Conservation (phyloP, 2,329 filamentous ascomycete species). For the Ophiocordyceps australis region DNA sequence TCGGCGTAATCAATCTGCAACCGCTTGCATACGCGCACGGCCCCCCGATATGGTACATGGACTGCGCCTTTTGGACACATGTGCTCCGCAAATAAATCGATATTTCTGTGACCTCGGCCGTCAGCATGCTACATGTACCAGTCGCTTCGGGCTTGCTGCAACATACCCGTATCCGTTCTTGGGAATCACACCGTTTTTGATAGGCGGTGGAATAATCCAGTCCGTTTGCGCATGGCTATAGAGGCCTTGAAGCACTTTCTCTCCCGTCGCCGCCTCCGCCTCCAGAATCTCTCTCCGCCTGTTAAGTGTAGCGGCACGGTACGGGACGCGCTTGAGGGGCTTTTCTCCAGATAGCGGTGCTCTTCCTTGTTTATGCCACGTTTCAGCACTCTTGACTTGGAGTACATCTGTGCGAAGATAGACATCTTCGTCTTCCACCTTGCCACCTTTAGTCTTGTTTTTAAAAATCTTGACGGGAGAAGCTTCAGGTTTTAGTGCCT, state of each 20-base stretch:
- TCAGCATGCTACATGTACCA: slow-evolving; percentile 5
- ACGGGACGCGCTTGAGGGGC: slow-evolving; percentile 74
- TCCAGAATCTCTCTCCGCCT: slow-evolving; percentile 81
- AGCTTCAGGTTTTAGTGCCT: slow-evolving; percentile 57
- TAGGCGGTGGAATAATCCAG: slow-evolving; percentile 85
- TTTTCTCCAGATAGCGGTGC: slow-evolving; percentile 50
- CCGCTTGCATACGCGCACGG: slow-evolving; percentile 64
- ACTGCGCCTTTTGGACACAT: slow-evolving; percentile 78
- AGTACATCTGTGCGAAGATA: slow-evolving; percentile 66
- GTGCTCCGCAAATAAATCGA: slow-evolving; percentile 82
- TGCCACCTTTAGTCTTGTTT: slow-evolving; percentile 55
- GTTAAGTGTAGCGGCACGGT: slow-evolving; percentile 77
- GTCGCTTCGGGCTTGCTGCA: not conserved
- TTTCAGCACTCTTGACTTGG: slow-evolving; percentile 77
- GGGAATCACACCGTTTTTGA: slow-evolving; percentile 69
- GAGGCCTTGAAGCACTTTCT: slow-evolving; percentile 72
- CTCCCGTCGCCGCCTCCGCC: slow-evolving; percentile 57
- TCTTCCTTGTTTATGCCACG: slow-evolving; percentile 93
- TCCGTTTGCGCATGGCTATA: slow-evolving; percentile 78
- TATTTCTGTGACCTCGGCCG: slow-evolving; percentile 35
- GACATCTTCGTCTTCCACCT: slow-evolving; percentile 60
- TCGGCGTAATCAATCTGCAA: slow-evolving; percentile 81
- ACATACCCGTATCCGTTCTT: slow-evolving; percentile 70
- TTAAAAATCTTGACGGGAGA: slow-evolving; percentile 57
- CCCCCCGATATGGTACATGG: slow-evolving; percentile 66